Evolutionary conservation across 2,329 filamentous ascomycete species (phyloP).

Genomic region (Elsinoe arachidis): DNA sequence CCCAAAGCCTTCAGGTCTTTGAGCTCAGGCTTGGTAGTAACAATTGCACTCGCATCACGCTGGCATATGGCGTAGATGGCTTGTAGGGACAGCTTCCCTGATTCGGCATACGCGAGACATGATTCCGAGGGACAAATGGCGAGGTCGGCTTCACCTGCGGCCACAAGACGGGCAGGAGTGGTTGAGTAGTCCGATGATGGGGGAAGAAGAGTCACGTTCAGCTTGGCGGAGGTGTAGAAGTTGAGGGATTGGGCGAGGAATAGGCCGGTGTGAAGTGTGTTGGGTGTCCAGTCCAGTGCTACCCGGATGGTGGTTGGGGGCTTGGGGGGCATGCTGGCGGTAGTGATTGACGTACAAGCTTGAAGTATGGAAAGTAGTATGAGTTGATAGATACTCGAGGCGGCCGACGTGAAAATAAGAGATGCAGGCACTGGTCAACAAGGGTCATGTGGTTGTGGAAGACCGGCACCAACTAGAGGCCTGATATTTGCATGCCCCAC

Average conservation of each 20-base stretch:
- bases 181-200: conserved; percentile 23
- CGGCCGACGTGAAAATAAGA: background rate
- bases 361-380: background rate
- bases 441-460: background rate
- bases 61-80: conserved; percentile 29
- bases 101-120: conserved; percentile 26
- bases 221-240: conserved; percentile 20
- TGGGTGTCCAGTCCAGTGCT: conserved; percentile 29
- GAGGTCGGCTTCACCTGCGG: conserved; percentile 24
- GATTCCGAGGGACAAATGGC: conserved; percentile 27
- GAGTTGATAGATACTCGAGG: background rate
- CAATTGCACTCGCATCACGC: conserved; percentile 26
- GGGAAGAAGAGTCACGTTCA: conserved; percentile 24
- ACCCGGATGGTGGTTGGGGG: conserved; percentile 20
- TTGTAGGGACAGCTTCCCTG: conserved; percentile 23
- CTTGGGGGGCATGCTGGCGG: background rate
- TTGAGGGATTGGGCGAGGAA: conserved; percentile 21
- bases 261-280: conserved; percentile 27
- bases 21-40: conserved; percentile 18
- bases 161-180: conserved; percentile 24
- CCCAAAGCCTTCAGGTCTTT: conserved; percentile 12
- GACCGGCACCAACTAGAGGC: background rate
- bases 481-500: background rate
- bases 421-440: background rate
- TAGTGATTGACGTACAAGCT: background rate